Conservation (phyloP, 2,329 filamentous ascomycete species). For the Sclerotinia minor region DNA sequence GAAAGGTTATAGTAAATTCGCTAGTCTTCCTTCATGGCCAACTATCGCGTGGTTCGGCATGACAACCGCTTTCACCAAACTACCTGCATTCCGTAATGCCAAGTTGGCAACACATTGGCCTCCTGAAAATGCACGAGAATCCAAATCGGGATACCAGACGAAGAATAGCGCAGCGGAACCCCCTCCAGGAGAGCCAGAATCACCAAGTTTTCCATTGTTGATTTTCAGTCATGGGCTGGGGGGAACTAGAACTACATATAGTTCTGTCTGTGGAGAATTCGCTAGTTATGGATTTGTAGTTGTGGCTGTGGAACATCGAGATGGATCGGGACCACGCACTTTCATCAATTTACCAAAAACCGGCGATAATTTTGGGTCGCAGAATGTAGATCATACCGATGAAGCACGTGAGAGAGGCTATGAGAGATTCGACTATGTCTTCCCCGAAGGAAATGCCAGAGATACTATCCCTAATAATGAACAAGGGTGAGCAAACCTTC, state of each 20-base stretch:
- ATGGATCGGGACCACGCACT: slow-evolving; percentile 62
- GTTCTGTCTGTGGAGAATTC: slow-evolving; percentile 63
- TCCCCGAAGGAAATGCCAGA: slow-evolving; percentile 55
- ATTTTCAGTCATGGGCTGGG: slow-evolving; percentile 68
- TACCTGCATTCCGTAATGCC: slow-evolving; percentile 64
- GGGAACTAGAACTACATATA: slow-evolving; percentile 63
- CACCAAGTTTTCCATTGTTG: slow-evolving; percentile 59
- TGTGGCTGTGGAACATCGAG: slow-evolving; percentile 63
- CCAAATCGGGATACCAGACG: slow-evolving; percentile 43
- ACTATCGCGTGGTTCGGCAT: slow-evolving; percentile 47
- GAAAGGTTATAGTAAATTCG: slow-evolving; percentile 63
- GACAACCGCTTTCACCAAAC: slow-evolving; percentile 63
- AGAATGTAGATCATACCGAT: slow-evolving; percentile 39
- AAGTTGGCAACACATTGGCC: slow-evolving; percentile 58
- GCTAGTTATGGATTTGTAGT: slow-evolving; percentile 67
- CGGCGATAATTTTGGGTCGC: slow-evolving; percentile 43
- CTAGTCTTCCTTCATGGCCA: slow-evolving; percentile 51
- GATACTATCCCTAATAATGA: slow-evolving; percentile 57
- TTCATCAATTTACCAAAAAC: slow-evolving; percentile 57
- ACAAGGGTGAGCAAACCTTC: slow-evolving; percentile 45
- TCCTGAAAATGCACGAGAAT: slow-evolving; percentile 44
- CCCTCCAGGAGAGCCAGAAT: slow-evolving; percentile 43
- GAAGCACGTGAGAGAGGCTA: slow-evolving; percentile 45
- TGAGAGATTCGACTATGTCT: slow-evolving; percentile 62
- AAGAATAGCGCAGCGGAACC: slow-evolving; percentile 46